phyloP scores from a whole-genome alignment of 2,329 filamentous ascomycete species.

The Pseudocercospora cruenta region DNA sequence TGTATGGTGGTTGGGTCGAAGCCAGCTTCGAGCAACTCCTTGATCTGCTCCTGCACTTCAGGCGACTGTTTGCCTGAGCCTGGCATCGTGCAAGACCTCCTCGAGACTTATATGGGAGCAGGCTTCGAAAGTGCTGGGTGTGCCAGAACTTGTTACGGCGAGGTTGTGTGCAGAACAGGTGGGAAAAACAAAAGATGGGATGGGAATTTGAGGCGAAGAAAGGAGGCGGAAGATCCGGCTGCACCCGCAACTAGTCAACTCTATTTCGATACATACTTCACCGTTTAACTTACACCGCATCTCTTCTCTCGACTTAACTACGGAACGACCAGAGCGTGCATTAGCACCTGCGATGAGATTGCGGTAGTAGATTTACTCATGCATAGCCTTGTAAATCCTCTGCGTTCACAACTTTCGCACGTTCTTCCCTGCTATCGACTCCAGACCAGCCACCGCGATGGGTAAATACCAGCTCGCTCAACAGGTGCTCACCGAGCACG shows the following conservation, averaged over 20 bases:
- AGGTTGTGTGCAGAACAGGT: not conserved
- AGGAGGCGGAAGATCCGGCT: not conserved
- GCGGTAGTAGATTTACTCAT: no score
- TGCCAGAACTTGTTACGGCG: not conserved
- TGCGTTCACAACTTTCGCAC: no score
- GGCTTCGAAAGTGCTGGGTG: slow-evolving; percentile 2
- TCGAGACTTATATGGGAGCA: not conserved
- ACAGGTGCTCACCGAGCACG: no score
- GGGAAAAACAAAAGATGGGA: slow-evolving; percentile 1
- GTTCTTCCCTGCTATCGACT: no score
- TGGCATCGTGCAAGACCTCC: not conserved
- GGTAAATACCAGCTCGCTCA: no score
- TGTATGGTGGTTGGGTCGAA: slow-evolving; percentile 42
- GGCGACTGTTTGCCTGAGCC: slow-evolving; percentile 28
- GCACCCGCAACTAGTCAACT: not conserved
- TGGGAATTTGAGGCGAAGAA: not conserved
- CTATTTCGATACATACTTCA: not conserved
- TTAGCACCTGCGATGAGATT: no score
- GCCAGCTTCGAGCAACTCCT: slow-evolving; percentile 39
- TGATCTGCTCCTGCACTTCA: slow-evolving; percentile 38
- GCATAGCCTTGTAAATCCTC: no score
- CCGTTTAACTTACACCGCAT: no score
- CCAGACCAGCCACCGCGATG: no score
- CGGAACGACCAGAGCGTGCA: no score
- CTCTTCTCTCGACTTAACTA: no score